These are phyloP conservation scores for Plantago ovata DNA, from an alignment of 257 asterid species.

Conservation along the genomic window DNA sequence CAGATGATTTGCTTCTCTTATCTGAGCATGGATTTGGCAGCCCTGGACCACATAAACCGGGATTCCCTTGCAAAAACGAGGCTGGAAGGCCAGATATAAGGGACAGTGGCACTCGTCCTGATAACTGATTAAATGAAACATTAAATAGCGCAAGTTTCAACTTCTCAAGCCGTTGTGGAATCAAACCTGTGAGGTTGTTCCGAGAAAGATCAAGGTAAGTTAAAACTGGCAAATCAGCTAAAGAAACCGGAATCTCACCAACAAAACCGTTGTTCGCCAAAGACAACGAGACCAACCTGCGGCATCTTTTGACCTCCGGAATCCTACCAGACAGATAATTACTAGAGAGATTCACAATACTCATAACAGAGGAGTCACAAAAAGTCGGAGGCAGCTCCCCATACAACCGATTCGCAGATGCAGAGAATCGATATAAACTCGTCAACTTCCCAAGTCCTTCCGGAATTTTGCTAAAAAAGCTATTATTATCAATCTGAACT, in stretches of 20 bases:
- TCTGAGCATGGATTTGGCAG: constrained; percentile 46
- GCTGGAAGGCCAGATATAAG: constrained; percentile 80
- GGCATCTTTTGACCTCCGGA: constrained; percentile 66
- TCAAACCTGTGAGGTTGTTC: constrained; percentile 65
- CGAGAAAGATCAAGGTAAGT: constrained; percentile 81
- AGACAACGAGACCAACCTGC: constrained; percentile 63
- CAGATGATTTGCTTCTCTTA: constrained; percentile 24
- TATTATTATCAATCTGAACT: constrained; percentile 83
- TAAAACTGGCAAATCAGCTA: constrained; percentile 63
- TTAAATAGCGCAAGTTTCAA: constrained; percentile 83
- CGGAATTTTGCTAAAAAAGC: constrained; percentile 56
- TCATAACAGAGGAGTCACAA: constrained; percentile 82
- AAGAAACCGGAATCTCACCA: constrained; percentile 69
- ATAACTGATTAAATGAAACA: constrained; percentile 61
- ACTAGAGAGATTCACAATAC: constrained; percentile 69
- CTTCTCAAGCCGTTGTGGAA: constrained; percentile 61
- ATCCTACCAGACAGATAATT: constrained; percentile 56
- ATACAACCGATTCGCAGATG: constrained; percentile 55
- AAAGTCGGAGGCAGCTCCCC: constrained; percentile 80
- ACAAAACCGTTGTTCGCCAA: constrained; percentile 56
- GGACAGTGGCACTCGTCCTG: constrained; percentile 60
- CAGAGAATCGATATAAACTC: constrained; percentile 73
- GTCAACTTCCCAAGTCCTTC: constrained; percentile 56
- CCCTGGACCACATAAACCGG: constrained; percentile 73
- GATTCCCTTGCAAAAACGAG: constrained; percentile 75